Evolutionary conservation across 352 stramenopile genomes (phyloP), one percentile per base, ranked within the genome.

Genomic region (Phytopythium ostracodes): DNA sequence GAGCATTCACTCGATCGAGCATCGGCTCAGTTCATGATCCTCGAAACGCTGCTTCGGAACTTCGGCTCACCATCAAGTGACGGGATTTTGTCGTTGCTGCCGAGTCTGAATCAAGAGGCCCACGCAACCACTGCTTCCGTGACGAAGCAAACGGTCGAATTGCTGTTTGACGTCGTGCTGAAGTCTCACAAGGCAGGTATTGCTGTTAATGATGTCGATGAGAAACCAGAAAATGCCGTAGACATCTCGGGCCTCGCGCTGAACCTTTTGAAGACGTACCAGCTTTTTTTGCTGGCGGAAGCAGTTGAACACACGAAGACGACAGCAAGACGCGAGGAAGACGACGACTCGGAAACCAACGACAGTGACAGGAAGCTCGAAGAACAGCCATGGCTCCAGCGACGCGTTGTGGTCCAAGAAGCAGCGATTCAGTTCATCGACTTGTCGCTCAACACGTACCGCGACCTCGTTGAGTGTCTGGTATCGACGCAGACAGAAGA

Each of bases 261-360:
- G 59, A 60, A 63, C 24, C 52, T 93, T 18, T 56, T 95, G 43
- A 83, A 91, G 54, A 81, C 75, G 11, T 95, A 93, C 64, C 87
- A 95, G 56, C 54, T 92, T 2, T 87, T 83, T 65, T 35, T 95
- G 15, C 70, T 95, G 17, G 81, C 87, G 40, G 79, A 92, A 75
- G 87, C 79, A 42, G 66, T 93, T 0, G 78, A 88, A 24, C 54
- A 89, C 27, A 92, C 80, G 1, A 86, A 86, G 17, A 78, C 65
- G 29, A 75, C 68, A 18, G 35, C 29, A 36, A 56, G 44, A 51
- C 46, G 69, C 47, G 27, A 40, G 3, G 66, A 63, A 14, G 31
- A 76, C 43, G 31, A 40, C 36, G 60, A 22, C 14, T 56, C 24
- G 20, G 46, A 24, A 1, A 35, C 33, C 36, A 40, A n/a, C 2